Conservation (phyloP, 441 rosid genomes). For the Breynia disticha region DNA sequence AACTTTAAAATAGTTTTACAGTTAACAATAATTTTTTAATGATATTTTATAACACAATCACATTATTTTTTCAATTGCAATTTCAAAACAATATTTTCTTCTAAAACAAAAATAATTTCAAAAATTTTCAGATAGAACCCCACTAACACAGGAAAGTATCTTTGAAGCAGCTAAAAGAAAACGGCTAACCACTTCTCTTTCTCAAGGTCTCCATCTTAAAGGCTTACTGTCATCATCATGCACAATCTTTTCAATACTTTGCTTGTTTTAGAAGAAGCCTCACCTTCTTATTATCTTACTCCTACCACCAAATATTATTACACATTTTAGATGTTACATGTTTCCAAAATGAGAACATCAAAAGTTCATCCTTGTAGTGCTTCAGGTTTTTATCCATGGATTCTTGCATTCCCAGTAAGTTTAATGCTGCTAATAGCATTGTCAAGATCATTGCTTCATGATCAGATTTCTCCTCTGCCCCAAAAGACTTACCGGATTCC, state of each 20-base stretch:
- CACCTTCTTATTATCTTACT: neutral
- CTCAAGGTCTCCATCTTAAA: neutral
- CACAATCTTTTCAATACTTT: neutral
- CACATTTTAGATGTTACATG: neutral
- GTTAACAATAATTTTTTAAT: too few species aligned
- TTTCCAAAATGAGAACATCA: slow-evolving; percentile 21
- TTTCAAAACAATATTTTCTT: too few species aligned
- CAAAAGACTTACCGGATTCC: slow-evolving; percentile 7
- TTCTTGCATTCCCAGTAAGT: slow-evolving; percentile 16
- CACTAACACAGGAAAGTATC: too few species aligned
- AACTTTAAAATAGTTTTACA: too few species aligned
- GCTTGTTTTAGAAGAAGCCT: neutral
- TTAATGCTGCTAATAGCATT: slow-evolving; percentile 15
- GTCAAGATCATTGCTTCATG: slow-evolving; percentile 17
- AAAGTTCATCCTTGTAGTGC: slow-evolving; percentile 11
- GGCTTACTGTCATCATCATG: neutral
- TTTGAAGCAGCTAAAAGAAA: too few species aligned
- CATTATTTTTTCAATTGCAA: too few species aligned
- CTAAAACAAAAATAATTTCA: too few species aligned
- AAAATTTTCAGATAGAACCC: too few species aligned
- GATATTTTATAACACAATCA: too few species aligned
- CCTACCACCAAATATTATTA: neutral
- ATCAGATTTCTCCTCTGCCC: slow-evolving; percentile 1
- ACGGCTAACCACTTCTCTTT: neutral
- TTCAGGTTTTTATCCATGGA: slow-evolving; percentile 20